Evolutionary conservation across 768 basidiomycete species (phyloP).

Genomic region (Tulasnella sp.): DNA sequence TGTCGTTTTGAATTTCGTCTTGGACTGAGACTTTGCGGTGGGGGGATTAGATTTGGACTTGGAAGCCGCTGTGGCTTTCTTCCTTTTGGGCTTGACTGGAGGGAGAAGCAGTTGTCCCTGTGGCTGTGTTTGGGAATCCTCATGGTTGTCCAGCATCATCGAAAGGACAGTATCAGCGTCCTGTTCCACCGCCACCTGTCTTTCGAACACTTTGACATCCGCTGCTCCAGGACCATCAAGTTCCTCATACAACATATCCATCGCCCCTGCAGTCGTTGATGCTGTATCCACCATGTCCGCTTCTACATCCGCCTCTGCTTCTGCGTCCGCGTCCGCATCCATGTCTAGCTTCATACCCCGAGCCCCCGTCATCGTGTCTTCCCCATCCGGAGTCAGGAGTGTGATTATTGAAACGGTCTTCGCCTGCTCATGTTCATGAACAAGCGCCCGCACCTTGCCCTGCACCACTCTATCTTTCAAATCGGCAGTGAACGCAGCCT

Average conservation of each 20-base stretch:
- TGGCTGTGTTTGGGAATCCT: no score
- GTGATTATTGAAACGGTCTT: background rate
- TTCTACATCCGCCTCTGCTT: no score
- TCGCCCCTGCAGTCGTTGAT: background rate
- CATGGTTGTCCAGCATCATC: no score
- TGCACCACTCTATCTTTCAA: constrained; percentile 50
- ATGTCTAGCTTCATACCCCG: background rate
- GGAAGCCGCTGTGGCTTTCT: background rate
- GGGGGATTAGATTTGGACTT: background rate
- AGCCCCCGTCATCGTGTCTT: background rate
- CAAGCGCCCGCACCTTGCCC: constrained; percentile 40
- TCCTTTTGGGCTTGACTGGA: background rate
- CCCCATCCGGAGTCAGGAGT: background rate
- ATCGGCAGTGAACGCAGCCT: constrained; percentile 48
- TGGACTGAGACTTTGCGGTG: no score
- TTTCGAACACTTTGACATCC: background rate
- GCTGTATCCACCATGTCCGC: background rate
- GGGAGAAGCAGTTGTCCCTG: no score
- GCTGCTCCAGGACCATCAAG: background rate
- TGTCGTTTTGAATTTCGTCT: no score
- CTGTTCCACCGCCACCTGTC: no score
- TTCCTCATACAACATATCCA: background rate
- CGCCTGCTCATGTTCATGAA: constrained; percentile 21
- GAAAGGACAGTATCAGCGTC: no score
- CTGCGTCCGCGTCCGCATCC: no score